Base-by-base conservation (phyloP, 768 basidiomycete species). In the Auricularia sp. region DNA sequence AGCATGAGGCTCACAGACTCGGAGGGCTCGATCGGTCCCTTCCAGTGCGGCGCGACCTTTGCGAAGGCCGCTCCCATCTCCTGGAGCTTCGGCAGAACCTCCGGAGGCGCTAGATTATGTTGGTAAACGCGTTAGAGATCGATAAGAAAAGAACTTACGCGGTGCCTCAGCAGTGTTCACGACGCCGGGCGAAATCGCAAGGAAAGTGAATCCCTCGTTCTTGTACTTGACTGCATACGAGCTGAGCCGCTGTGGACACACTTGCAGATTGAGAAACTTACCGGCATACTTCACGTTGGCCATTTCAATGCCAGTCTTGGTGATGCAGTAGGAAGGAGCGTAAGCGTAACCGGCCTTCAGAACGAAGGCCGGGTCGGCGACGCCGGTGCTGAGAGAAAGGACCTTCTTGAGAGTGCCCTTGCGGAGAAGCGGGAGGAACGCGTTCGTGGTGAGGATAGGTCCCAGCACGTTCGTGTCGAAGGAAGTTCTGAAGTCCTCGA, bases 401-500 rank as follows among this genome's bases (percentile, higher is more conserved):
- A 79, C 75, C 65, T 75, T 77, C 71, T 78, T 77, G 47, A 51
- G 47, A 21, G 14, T 4, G 16, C 47, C 47, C 47, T 51, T 51
- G 47, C 67, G 68, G 47, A 80, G 69, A 24, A 80, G 71, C 11
- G 79, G 79, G 6, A 81, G 72, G 72, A 80, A 77, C 3, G 69
- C 69, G 68, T 77, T 76, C 65, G 71, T 76, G 11, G 76, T 73
- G 66, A 72, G 70, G 16, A 78, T 70, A 21, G 73, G 70, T 35
- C 77, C 78, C 61, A 76, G 54, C 54, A 76, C 73, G 69, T 81
- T 80, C 36, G 71, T 69, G 16, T 71, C 68, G 67, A 72, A 74
- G 58, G 54, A 16, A 51, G 34, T 21, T 14, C 29, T 44, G 29
- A 35, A 63, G 33, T 47, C 42, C 36, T 42, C 35, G 35, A 63